These are phyloP conservation scores for Candida loeiensis DNA, from an alignment of 805 yeast species.

Conservation along the genomic window DNA sequence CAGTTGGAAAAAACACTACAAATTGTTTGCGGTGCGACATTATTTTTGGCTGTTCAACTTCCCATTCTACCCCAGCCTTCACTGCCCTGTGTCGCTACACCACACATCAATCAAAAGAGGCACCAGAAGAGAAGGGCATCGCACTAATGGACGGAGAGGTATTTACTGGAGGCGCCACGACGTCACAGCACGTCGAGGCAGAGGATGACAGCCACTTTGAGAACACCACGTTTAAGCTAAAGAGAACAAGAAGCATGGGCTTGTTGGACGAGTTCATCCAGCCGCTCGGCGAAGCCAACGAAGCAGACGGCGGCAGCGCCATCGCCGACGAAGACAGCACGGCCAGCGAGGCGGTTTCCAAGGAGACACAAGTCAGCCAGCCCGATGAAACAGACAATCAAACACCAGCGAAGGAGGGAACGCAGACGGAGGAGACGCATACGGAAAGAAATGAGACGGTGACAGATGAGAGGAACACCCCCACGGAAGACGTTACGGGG, in stretches of 20 bases:
- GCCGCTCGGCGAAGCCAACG: slow-evolving; percentile 19
- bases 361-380: background rate
- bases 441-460: no score
- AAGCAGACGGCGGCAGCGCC: background rate
- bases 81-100: background rate
- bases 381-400: no score
- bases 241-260: slow-evolving; percentile 81
- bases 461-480: no score
- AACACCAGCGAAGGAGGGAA: no score
- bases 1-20: background rate
- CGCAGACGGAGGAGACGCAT: no score
- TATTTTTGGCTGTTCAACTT: slow-evolving; percentile 3
- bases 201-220: slow-evolving; percentile 67
- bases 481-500: no score
- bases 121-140: background rate
- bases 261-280: slow-evolving; percentile 66
- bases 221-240: slow-evolving; percentile 66
- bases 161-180: slow-evolving; percentile 58
- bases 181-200: slow-evolving; percentile 68
- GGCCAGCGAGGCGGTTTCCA: no score
- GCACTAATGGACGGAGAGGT: slow-evolving; percentile 17
- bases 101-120: slow-evolving; percentile 3
- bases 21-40: slow-evolving; percentile 1
- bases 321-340: background rate
- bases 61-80: slow-evolving; percentile 3